These are phyloP conservation scores for Arthrobotrys entomopaga DNA, from an alignment of 2,329 filamentous ascomycete species.

Conservation along the genomic window DNA sequence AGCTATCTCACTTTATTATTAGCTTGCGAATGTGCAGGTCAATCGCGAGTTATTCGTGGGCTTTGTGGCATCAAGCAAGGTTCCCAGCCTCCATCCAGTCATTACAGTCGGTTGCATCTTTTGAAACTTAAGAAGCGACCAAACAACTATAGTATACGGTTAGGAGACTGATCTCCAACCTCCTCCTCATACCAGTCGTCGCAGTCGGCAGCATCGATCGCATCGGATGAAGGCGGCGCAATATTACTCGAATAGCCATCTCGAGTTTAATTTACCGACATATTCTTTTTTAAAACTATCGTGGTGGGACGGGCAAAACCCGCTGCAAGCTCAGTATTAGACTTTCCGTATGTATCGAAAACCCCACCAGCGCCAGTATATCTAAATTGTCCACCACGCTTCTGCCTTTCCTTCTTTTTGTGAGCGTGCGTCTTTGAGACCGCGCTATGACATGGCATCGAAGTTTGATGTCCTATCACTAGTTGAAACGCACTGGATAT, in stretches of 20 bases:
- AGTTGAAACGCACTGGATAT: conserved; percentile 22
- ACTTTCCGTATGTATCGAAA: conserved; percentile 32
- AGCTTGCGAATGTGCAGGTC: background rate
- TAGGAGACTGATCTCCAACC: conserved; percentile 11
- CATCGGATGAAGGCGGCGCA: conserved; percentile 1
- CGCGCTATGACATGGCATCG: conserved; percentile 22
- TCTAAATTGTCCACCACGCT: background rate
- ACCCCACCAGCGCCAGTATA: conserved; percentile 9
- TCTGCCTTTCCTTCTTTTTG: conserved; percentile 1
- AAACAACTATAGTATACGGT: conserved; percentile 5
- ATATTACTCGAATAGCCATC: conserved; percentile 4
- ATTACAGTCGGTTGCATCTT: conserved; percentile 14
- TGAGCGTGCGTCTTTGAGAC: background rate
- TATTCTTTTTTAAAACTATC: background rate
- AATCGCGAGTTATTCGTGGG: background rate
- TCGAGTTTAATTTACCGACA: background rate
- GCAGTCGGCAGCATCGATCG: background rate
- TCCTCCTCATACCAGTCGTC: background rate
- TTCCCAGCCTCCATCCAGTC: background rate
- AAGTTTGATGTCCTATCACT: conserved; percentile 2
- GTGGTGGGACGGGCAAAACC: background rate
- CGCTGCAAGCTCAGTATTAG: conserved; percentile 15
- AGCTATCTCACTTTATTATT: background rate
- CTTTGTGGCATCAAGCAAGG: background rate
- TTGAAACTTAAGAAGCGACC: conserved; percentile 9